These are phyloP conservation scores for Tolypocladium inflatum DNA, from an alignment of 2,329 filamentous ascomycete species.

Conservation along the genomic window DNA sequence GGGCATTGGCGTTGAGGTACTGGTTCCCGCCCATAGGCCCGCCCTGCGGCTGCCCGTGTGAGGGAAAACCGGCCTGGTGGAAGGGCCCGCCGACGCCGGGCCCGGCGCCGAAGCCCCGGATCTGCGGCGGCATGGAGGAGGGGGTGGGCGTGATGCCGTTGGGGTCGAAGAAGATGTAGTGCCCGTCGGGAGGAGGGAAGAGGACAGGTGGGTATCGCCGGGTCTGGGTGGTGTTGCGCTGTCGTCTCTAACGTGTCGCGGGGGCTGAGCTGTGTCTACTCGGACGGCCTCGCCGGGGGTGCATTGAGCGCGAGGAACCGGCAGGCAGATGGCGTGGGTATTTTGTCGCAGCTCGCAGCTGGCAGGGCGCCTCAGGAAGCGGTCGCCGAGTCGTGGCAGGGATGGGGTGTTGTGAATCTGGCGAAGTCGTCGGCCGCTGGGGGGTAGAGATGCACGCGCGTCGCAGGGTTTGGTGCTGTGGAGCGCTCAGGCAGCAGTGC, in stretches of 20 bases:
- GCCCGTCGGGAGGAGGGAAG: neutral
- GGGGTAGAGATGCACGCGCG: neutral
- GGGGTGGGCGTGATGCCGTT: neutral
- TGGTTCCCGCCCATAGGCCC: constrained; percentile 54
- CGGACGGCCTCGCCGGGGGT: constrained; percentile 6
- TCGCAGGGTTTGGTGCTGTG: neutral
- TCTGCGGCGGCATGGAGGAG: constrained; percentile 25
- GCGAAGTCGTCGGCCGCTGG: neutral
- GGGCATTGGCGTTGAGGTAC: constrained; percentile 61
- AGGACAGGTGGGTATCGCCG: neutral
- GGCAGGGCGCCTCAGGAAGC: neutral
- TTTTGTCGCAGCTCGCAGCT: neutral
- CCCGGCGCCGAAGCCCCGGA: constrained; percentile 27
- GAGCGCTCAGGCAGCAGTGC: neutral
- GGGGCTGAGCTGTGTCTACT: constrained; percentile 6
- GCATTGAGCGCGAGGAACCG: constrained; percentile 9
- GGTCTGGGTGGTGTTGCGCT: constrained; percentile 1
- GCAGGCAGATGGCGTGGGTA: neutral
- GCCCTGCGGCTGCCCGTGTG: constrained; percentile 40
- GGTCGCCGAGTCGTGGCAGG: neutral
- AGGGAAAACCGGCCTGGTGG: constrained; percentile 41
- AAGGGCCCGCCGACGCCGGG: constrained; percentile 28
- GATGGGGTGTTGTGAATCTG: neutral
- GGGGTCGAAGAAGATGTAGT: neutral
- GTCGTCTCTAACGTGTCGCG: constrained; percentile 20